Percentiles rank a stretch among this genome's conserved stretches.
Conservation (phyloP, 106 monocot genomes). For the Ottelia alismoides region DNA sequence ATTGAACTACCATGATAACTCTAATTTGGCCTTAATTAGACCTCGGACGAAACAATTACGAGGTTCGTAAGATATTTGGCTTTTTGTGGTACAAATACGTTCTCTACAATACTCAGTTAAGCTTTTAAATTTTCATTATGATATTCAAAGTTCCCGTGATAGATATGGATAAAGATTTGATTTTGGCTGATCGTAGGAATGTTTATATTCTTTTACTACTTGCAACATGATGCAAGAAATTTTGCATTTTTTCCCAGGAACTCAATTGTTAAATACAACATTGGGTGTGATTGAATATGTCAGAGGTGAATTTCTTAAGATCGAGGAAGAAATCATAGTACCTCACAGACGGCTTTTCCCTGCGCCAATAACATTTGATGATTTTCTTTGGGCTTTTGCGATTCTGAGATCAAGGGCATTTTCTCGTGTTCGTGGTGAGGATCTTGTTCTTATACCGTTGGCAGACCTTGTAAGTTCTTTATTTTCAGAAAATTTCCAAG, state of each 20-base stretch:
- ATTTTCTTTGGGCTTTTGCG: conserved; percentile 90
- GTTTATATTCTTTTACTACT: too few species aligned
- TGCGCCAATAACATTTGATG: conserved; percentile 33
- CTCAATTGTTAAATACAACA: conserved; percentile 72
- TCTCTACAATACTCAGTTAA: too few species aligned
- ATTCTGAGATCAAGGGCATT: conserved; percentile 87
- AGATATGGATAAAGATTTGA: too few species aligned
- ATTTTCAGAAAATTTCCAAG: too few species aligned
- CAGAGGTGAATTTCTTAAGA: conserved; percentile 58
- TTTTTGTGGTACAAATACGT: too few species aligned
- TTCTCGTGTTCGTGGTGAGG: conserved; percentile 73
- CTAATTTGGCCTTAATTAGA: too few species aligned
- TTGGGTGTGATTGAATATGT: conserved; percentile 69
- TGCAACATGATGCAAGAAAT: background rate
- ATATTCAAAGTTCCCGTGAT: too few species aligned
- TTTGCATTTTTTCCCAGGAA: conserved; percentile 43
- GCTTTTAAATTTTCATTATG: too few species aligned
- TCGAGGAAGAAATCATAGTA: conserved; percentile 55
- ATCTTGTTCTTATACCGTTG: conserved; percentile 74
- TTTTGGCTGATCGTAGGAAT: too few species aligned
- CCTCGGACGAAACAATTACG: too few species aligned
- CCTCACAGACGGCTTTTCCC: conserved; percentile 55
- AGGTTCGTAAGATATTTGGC: too few species aligned
- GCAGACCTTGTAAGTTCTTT: conserved; percentile 68
- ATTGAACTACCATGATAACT: too few species aligned